Evolutionary conservation across 345 rosid genomes (phyloP).

Genomic region (Bruguiera gymnorhiza): DNA sequence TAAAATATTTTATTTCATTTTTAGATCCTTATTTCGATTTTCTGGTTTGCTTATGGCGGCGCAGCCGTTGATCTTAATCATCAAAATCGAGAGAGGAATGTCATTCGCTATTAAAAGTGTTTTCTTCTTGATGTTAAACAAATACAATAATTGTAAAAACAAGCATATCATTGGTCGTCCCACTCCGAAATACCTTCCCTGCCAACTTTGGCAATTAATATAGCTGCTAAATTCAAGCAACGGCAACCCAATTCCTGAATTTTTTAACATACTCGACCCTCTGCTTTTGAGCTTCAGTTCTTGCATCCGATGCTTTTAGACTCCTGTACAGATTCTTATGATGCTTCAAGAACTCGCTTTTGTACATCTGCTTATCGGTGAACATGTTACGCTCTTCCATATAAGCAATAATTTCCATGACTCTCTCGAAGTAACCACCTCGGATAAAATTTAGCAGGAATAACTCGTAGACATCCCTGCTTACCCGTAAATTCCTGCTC

Average conservation of each 20-base stretch:
- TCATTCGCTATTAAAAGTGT: too few species aligned
- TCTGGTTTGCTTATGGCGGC: too few species aligned
- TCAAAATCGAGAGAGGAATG: too few species aligned
- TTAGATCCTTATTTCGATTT: too few species aligned
- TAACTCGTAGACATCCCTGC: slow-evolving; percentile 65
- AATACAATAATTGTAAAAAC: too few species aligned
- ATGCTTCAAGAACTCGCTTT: slow-evolving; percentile 62
- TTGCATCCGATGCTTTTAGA: slow-evolving; percentile 49
- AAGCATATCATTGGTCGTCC: too few species aligned
- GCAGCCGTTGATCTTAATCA: too few species aligned
- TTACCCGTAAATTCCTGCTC: slow-evolving; percentile 31
- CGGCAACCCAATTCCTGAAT: slow-evolving; percentile 62
- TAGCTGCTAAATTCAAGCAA: slow-evolving; percentile 20
- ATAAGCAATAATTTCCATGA: slow-evolving; percentile 58
- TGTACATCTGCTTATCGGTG: slow-evolving; percentile 55
- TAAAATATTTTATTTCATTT: too few species aligned
- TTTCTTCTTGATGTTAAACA: too few species aligned
- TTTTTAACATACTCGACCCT: slow-evolving; percentile 57
- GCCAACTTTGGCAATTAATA: not conserved
- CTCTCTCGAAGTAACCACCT: slow-evolving; percentile 93
- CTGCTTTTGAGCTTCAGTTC: slow-evolving; percentile 60
- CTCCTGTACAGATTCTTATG: slow-evolving; percentile 68
- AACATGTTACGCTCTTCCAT: slow-evolving; percentile 51
- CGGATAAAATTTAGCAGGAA: slow-evolving; percentile 62
- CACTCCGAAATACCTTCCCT: too few species aligned